Percentiles rank a stretch among this genome's conserved stretches.
Evolutionary conservation across 2,329 filamentous ascomycete species (phyloP).

Genomic region (Aspergillus versicolor): DNA sequence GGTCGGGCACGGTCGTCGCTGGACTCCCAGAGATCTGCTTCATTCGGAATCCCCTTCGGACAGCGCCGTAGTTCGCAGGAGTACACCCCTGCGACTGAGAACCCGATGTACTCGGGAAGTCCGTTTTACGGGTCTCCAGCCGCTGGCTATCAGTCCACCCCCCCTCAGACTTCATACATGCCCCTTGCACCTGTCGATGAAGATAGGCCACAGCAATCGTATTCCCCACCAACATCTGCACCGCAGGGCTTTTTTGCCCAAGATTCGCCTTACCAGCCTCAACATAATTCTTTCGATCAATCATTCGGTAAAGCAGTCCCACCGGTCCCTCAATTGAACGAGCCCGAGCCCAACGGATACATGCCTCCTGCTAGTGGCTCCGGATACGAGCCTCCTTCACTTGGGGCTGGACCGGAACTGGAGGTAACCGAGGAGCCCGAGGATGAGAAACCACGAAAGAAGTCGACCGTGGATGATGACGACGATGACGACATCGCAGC

Average conservation of each 20-base stretch:
- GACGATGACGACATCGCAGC: constrained; percentile 65
- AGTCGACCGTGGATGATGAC: constrained; percentile 78
- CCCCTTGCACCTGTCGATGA: constrained; percentile 43
- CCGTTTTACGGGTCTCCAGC: constrained; percentile 34
- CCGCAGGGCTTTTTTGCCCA: constrained; percentile 25
- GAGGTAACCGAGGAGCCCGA: constrained; percentile 54
- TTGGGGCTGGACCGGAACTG: constrained; percentile 35
- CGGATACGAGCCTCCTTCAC: constrained; percentile 40
- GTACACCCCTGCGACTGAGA: constrained; percentile 33
- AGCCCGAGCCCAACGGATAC: constrained; percentile 31
- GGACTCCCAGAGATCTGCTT: constrained; percentile 45
- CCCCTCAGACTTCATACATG: constrained; percentile 38
- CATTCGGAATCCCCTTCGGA: constrained; percentile 33
- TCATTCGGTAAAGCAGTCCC: constrained; percentile 20
- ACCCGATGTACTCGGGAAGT: constrained; percentile 31
- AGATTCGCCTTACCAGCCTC: constrained; percentile 30
- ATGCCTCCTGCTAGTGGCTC: constrained; percentile 28
- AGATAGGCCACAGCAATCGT: constrained; percentile 29
- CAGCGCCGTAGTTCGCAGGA: constrained; percentile 41
- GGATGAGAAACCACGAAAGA: constrained; percentile 66
- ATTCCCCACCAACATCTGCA: constrained; percentile 15
- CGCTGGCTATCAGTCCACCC: constrained; percentile 36
- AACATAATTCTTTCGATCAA: constrained; percentile 22
- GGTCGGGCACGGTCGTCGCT: constrained; percentile 50
- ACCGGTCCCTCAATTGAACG: constrained; percentile 21